Evolutionary conservation across 2,329 filamentous ascomycete genomes (phyloP).

Genomic region (Gnomoniopsis smithogilvyi): DNA sequence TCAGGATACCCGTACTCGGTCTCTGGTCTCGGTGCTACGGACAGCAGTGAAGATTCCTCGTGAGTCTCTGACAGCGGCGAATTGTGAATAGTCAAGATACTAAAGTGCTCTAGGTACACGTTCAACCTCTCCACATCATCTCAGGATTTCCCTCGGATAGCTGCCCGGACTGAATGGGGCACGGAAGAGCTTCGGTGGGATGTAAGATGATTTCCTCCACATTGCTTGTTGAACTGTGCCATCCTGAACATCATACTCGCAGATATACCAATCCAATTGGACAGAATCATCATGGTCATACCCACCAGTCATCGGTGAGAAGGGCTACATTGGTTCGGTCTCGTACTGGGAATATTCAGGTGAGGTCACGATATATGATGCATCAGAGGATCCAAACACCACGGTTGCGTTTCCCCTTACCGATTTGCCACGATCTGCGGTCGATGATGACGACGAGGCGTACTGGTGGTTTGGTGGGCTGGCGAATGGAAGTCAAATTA

Average conservation of each 20-base stretch:
- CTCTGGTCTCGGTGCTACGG: slow-evolving; percentile 4
- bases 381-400: not conserved
- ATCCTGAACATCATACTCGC: not conserved
- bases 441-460: slow-evolving; percentile 1
- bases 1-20: slow-evolving; percentile 12
- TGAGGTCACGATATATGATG: slow-evolving; percentile 6
- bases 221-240: not conserved
- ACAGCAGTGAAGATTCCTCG: slow-evolving; percentile 19
- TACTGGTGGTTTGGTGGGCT: slow-evolving; percentile 14
- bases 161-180: slow-evolving; percentile 21
- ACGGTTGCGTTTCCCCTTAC: slow-evolving; percentile 7
- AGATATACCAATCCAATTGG: slow-evolving; percentile 25
- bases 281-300: slow-evolving; percentile 26
- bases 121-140: slow-evolving; percentile 22
- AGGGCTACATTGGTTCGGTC: slow-evolving; percentile 18
- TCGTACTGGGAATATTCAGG: slow-evolving; percentile 11
- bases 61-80: not conserved
- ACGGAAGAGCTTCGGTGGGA: slow-evolving; percentile 26
- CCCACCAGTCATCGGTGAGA: slow-evolving; percentile 26
- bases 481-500: slow-evolving; percentile 5
- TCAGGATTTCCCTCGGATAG: slow-evolving; percentile 25
- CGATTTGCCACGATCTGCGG: not conserved
- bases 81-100: not conserved
- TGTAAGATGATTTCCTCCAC: slow-evolving; percentile 14
- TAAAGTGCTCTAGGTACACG: slow-evolving; percentile 19